Evolutionary conservation across 805 yeast genomes (phyloP).

Genomic region (Lipomyces anomalus): DNA sequence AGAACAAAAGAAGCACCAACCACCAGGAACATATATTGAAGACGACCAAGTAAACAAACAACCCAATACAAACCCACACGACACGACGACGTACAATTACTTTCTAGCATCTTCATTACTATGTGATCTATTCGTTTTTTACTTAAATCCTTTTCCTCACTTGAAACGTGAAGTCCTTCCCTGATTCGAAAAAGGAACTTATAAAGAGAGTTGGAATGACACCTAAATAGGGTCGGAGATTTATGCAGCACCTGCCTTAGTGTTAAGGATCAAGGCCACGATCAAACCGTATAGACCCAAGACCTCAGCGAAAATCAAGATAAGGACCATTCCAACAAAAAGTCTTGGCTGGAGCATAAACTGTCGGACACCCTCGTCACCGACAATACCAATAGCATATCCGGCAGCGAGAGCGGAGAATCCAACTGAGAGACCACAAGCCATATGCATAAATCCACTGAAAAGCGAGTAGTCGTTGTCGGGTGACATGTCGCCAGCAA

Average conservation of each 20-base stretch:
- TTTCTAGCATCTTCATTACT: too few species aligned
- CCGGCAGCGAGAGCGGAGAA: slow-evolving; percentile 95
- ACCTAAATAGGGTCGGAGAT: too few species aligned
- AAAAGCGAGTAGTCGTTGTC: slow-evolving; percentile 47
- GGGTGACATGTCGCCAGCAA: slow-evolving; percentile 51
- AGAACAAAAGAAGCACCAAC: too few species aligned
- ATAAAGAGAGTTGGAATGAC: too few species aligned
- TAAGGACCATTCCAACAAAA: slow-evolving; percentile 84
- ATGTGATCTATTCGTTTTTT: too few species aligned
- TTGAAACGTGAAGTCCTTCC: too few species aligned
- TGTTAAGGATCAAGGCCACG: slow-evolving; percentile 93
- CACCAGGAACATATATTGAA: too few species aligned
- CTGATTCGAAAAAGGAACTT: too few species aligned
- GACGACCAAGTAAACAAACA: too few species aligned
- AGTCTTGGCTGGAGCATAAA: slow-evolving; percentile 82
- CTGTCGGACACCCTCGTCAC: slow-evolving; percentile 87
- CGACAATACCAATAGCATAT: slow-evolving; percentile 90
- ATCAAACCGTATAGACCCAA: slow-evolving; percentile 94
- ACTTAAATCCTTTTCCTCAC: too few species aligned
- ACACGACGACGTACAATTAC: too few species aligned
- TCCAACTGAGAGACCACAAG: slow-evolving; percentile 93
- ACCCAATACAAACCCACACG: too few species aligned
- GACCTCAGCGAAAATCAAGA: slow-evolving; percentile 83
- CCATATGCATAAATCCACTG: slow-evolving; percentile 94
- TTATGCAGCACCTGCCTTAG: slow-evolving; percentile 77